These are phyloP conservation scores for Ceratorhiza oryzae-sativae DNA, from an alignment of 1,284 basidiomycete genomes.

Conservation along the genomic window DNA sequence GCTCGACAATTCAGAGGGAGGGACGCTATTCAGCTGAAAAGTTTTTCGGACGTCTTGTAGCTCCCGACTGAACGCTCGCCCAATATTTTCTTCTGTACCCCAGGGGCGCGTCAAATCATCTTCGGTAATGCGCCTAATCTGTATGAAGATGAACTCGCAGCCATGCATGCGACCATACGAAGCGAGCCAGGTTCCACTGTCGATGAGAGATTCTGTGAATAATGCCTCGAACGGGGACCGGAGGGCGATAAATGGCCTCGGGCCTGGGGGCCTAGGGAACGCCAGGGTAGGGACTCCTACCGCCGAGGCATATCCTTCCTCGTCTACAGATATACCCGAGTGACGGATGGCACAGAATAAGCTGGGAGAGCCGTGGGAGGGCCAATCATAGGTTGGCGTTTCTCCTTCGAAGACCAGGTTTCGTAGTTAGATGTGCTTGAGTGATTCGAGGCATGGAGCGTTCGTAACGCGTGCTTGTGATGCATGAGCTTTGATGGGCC, in stretches of 20 bases:
- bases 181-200: constrained; percentile 15
- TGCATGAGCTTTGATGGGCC: constrained; percentile 19
- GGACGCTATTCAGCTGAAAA: not conserved
- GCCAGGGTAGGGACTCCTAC: not conserved
- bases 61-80: constrained; percentile 3
- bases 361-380: constrained; percentile 14
- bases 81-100: constrained; percentile 21
- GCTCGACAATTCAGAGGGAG: not conserved
- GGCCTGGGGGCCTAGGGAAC: not conserved
- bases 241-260: constrained; percentile 13
- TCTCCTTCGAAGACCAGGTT: not conserved
- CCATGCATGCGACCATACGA: constrained; percentile 24
- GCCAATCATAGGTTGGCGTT: constrained; percentile 3
- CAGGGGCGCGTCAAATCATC: constrained; percentile 8
- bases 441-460: constrained; percentile 9
- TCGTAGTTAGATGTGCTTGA: not conserved
- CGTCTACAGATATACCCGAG: constrained; percentile 1
- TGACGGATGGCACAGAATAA: constrained; percentile 17
- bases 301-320: constrained; percentile 1
- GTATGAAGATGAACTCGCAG: constrained; percentile 27
- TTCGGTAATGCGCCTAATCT: constrained; percentile 9
- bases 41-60: not conserved
- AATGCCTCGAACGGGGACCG: constrained; percentile 10
- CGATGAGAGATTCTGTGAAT: not conserved
- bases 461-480: not conserved